phyloP scores from a whole-genome alignment of 441 rosid genomes.

The Populus trichocarpa region DNA sequence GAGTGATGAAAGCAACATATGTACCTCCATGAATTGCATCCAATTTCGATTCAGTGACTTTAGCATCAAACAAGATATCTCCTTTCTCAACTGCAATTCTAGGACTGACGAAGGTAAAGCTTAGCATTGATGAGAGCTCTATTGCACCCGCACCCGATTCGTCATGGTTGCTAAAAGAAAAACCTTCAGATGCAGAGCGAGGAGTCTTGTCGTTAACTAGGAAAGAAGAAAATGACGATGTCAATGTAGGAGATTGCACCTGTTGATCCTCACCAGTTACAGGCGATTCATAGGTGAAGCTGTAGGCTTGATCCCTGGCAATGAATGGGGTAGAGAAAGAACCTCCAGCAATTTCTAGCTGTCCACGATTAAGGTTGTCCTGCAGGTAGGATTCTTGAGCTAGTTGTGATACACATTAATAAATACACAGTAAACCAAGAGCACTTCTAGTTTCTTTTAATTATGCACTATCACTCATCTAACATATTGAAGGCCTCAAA shows the following conservation, averaged over 20 bases:
- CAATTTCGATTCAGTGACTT: constrained; percentile 15
- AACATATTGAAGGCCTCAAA: too few relatives aligned
- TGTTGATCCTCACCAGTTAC: constrained; percentile 18
- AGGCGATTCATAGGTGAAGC: constrained; percentile 46
- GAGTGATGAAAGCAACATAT: background rate
- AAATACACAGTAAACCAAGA: too few relatives aligned
- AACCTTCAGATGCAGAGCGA: constrained; percentile 36
- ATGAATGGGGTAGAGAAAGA: constrained; percentile 39
- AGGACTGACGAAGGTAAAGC: constrained; percentile 54
- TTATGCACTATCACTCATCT: too few relatives aligned
- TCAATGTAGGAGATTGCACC: constrained; percentile 30
- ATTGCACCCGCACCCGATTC: constrained; percentile 30
- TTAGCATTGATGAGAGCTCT: constrained; percentile 55
- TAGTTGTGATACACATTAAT: constrained; percentile 10
- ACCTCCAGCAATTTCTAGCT: constrained; percentile 38
- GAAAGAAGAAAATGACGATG: constrained; percentile 60
- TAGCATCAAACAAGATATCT: constrained; percentile 9
- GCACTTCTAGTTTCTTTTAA: too few relatives aligned
- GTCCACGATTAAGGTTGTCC: constrained; percentile 28
- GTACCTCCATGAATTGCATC: constrained; percentile 43
- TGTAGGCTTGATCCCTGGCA: constrained; percentile 49
- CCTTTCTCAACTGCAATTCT: constrained; percentile 23
- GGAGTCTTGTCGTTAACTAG: constrained; percentile 27
- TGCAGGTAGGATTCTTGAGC: constrained; percentile 32
- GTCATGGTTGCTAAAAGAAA: constrained; percentile 51